A percentile compares a stretch with the other conserved stretches of the same genome.
These are phyloP conservation scores for Penicillium glabrum DNA, from an alignment of 2,329 filamentous ascomycete genomes.

Conservation along the genomic window DNA sequence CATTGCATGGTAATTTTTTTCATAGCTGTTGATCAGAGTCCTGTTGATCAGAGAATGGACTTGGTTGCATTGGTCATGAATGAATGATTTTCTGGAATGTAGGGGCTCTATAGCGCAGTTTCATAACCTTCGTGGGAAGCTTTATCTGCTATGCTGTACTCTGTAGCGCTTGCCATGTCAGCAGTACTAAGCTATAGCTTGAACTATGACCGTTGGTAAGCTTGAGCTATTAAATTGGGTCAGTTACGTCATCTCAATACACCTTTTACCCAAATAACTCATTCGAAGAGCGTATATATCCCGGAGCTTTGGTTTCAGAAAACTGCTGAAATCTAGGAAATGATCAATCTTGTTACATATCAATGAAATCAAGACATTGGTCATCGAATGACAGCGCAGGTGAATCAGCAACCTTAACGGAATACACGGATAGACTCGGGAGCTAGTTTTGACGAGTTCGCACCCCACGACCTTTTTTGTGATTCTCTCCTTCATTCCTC, in stretches of 20 bases:
- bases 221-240: neutral
- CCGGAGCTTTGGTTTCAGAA: neutral
- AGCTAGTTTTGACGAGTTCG: constrained; percentile 35
- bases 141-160: neutral
- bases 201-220: neutral
- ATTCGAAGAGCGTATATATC: neutral
- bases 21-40: constrained; percentile 9
- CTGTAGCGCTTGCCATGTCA: neutral
- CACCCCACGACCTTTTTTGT: constrained; percentile 3
- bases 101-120: constrained; percentile 3
- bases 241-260: neutral
- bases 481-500: constrained; percentile 9
- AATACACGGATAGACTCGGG: constrained; percentile 31
- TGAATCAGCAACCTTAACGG: constrained; percentile 21
- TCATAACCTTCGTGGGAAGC: neutral
- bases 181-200: neutral
- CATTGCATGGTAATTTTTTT: constrained; percentile 11
- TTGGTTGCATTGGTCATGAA: constrained; percentile 13
- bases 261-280: neutral
- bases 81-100: constrained; percentile 12
- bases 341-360: too few relatives aligned
- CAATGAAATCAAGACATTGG: neutral
- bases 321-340: neutral
- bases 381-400: constrained; percentile 4
- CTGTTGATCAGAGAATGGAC: constrained; percentile 17